Evolutionary conservation across 495 filamentous ascomycete genomes (phyloP), one percentile per base, ranked within the genome.

Genomic region (Hyaloscypha variabilis): DNA sequence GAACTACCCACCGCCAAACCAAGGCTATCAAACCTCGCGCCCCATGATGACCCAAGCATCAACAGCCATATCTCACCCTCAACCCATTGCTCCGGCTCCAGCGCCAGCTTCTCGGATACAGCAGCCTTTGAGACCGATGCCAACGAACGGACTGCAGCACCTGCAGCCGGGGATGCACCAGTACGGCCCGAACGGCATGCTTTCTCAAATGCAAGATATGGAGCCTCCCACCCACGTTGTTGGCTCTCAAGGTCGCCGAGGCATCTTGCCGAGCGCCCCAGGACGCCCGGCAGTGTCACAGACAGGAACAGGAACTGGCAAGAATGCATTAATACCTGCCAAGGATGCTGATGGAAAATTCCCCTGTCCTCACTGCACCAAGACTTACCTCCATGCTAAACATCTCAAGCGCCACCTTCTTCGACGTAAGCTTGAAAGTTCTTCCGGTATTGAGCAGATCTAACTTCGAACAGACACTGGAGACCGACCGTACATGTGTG

Each of bases 261-360:
- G 93, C 8, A 93, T 96, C 49, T 77, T 97, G 58, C 92, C 94
- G n/a, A 96, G 91, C 71, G 90, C 93, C 67, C 91, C 92, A 29
- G 92, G 93, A 64, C 85, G 92, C 64, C 88, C 90, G 65, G 85
- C 89, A 6, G 85, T 89, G 25, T 76, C 84, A 19, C 81, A 83
- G 13, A 74, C 79, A 14, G 83, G 82, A 6, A 82, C 83, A 11
- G 85, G 87, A n/a, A 79, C 85, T 34, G 87, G 90, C 2, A 96
- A 94, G 77, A 88, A 85, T 63, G 87, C 90, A 30, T 84, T 89
- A 46, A 93, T 94, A 39, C 93, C 94, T 14, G 86, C 88, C 69
- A 98, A 98, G 80, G 93, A 97, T 76, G 90, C 91, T 13, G 93
- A 97, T 73, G 94, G 94, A 64, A 98, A 98, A 82, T 99, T 93